A percentile compares a stretch with the other conserved stretches of the same genome.
These are phyloP conservation scores for Trapa bicornis DNA, from an alignment of 345 rosid species.

Conservation along the genomic window DNA sequence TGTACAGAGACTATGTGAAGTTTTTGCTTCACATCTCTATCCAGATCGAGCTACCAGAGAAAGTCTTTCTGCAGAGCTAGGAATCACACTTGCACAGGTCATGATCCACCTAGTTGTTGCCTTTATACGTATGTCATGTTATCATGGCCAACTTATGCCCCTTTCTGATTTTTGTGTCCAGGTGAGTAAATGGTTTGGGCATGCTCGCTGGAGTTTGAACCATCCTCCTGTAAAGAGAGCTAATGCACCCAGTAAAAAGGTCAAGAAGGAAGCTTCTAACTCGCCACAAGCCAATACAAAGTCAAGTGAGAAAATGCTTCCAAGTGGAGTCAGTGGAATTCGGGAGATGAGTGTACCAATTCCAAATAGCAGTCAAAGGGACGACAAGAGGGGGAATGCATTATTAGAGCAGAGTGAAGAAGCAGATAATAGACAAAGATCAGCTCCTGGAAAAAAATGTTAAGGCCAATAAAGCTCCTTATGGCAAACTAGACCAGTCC, in stretches of 20 bases:
- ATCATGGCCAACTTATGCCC: background rate
- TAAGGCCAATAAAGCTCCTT: background rate
- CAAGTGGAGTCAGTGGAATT: background rate
- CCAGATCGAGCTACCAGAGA: slow-evolving; percentile 55
- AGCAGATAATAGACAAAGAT: background rate
- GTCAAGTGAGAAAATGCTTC: background rate
- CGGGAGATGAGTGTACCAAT: background rate
- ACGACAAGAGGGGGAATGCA: background rate
- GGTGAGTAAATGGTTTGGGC: slow-evolving; percentile 79
- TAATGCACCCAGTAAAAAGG: slow-evolving; percentile 8
- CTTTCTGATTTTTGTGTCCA: slow-evolving; percentile 13
- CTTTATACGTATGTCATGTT: background rate
- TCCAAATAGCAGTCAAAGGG: background rate
- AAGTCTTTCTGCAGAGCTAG: slow-evolving; percentile 50
- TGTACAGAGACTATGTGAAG: slow-evolving; percentile 42
- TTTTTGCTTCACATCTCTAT: slow-evolving; percentile 55
- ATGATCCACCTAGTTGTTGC: slow-evolving; percentile 3
- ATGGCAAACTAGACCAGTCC: background rate
- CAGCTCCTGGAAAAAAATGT: background rate
- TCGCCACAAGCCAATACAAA: slow-evolving; percentile 7
- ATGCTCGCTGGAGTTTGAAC: slow-evolving; percentile 61
- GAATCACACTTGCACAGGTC: slow-evolving; percentile 54
- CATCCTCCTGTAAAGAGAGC: slow-evolving; percentile 23
- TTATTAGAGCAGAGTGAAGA: background rate
- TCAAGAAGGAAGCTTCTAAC: slow-evolving; percentile 13